A percentile compares a stretch with the other conserved stretches of the same genome.
phyloP scores from a whole-genome alignment of 2,329 filamentous ascomycete species.

The Cordyceps fumosorosea region DNA sequence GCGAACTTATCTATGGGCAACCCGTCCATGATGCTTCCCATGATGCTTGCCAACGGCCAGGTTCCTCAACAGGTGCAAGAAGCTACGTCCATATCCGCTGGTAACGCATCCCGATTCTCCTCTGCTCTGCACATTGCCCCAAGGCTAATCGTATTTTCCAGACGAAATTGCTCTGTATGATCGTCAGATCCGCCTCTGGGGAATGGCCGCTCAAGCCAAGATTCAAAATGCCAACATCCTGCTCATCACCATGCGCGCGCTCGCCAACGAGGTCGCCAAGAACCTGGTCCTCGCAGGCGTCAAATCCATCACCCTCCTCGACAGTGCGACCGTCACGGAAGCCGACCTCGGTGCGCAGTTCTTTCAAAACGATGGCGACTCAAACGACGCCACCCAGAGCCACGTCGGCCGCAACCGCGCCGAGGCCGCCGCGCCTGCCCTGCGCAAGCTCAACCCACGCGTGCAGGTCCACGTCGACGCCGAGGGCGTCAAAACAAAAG shows the following conservation, averaged over 20 bases:
- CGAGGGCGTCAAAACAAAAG: slow-evolving; percentile 59
- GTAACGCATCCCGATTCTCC: slow-evolving; percentile 19
- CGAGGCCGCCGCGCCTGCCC: slow-evolving; percentile 66
- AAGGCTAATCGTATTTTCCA: slow-evolving; percentile 24
- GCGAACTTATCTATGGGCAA: slow-evolving; percentile 20
- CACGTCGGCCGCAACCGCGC: slow-evolving; percentile 79
- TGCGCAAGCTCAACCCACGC: slow-evolving; percentile 83
- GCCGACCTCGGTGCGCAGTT: slow-evolving; percentile 79
- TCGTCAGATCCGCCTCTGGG: slow-evolving; percentile 95
- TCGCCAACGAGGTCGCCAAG: slow-evolving; percentile 93
- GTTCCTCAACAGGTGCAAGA: slow-evolving; percentile 1
- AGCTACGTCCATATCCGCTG: slow-evolving; percentile 27
- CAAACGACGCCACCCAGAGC: slow-evolving; percentile 35
- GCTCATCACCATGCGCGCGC: slow-evolving; percentile 77
- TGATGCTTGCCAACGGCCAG: slow-evolving; percentile 26
- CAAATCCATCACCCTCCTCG: slow-evolving; percentile 80
- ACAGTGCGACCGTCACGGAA: slow-evolving; percentile 67
- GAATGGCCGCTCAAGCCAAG: slow-evolving; percentile 87
- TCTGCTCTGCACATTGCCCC: not conserved
- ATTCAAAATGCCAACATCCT: slow-evolving; percentile 87
- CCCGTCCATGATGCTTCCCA: slow-evolving; percentile 25
- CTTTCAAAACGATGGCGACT: slow-evolving; percentile 55
- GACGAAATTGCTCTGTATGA: slow-evolving; percentile 98
- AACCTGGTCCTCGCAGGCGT: slow-evolving; percentile 94
- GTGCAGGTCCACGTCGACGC: slow-evolving; percentile 70